These are phyloP conservation scores for Penicillium turbatum DNA, from an alignment of 495 filamentous ascomycete species.

Conservation along the genomic window DNA sequence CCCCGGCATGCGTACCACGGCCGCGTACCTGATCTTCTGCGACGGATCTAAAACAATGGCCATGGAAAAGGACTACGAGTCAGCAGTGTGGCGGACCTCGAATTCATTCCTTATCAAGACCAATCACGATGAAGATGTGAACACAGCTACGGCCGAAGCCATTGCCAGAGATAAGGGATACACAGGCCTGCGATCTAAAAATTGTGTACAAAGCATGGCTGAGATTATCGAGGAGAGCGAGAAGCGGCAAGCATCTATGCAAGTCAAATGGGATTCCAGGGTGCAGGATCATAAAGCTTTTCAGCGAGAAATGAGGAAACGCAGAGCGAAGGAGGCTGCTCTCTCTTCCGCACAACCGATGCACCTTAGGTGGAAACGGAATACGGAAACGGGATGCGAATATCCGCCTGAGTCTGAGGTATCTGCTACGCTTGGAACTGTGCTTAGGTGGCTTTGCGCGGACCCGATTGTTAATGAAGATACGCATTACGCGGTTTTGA, in stretches of 20 bases:
- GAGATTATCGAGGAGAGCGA: conserved; percentile 41
- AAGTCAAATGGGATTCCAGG: conserved; percentile 37
- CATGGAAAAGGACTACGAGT: conserved; percentile 55
- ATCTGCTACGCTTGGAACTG: conserved; percentile 24
- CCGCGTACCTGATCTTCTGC: conserved; percentile 56
- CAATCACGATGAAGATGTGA: conserved; percentile 47
- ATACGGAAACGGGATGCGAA: neutral
- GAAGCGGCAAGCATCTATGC: conserved; percentile 34
- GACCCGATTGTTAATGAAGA: conserved; percentile 49
- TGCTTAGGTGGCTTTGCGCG: conserved; percentile 41
- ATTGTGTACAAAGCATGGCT: conserved; percentile 25
- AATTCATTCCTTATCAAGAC: conserved; percentile 52
- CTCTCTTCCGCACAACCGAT: neutral
- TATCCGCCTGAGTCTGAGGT: conserved; percentile 10
- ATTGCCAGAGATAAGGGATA: conserved; percentile 17
- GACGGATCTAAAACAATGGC: conserved; percentile 41
- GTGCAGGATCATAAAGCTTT: conserved; percentile 14
- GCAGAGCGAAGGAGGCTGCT: neutral
- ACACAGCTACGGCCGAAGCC: conserved; percentile 1
- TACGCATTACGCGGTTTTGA: conserved; percentile 50
- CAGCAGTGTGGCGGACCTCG: conserved; percentile 36
- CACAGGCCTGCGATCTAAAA: conserved; percentile 12
- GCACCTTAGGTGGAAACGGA: neutral
- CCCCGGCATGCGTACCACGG: conserved; percentile 40
- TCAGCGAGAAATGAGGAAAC: neutral